These are phyloP conservation scores for Alternaria arborescens DNA, from an alignment of 2,329 filamentous ascomycete species.

Conservation along the genomic window DNA sequence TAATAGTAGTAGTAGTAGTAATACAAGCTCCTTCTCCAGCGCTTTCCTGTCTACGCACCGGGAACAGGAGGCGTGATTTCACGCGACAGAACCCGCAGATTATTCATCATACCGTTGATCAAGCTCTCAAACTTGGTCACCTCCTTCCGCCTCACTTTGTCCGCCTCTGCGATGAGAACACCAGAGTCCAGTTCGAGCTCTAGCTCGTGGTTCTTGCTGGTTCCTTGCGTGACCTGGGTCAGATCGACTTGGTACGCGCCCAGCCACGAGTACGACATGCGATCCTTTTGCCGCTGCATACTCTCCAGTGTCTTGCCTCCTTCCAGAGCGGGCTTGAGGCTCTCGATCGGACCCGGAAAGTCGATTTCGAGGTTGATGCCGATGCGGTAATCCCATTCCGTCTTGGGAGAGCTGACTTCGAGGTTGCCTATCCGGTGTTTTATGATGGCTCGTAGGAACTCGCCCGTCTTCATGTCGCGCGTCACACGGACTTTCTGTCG, in stretches of 20 bases:
- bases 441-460: conserved; percentile 82
- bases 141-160: conserved; percentile 62
- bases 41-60: conserved; percentile 3
- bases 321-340: conserved; percentile 57
- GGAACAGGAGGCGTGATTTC: conserved; percentile 37
- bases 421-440: conserved; percentile 89
- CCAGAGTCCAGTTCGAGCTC: conserved; percentile 77
- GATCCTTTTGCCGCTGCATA: conserved; percentile 80
- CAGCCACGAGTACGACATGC: conserved; percentile 88
- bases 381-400: conserved; percentile 87
- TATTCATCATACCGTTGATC: conserved; percentile 78
- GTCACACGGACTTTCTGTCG: conserved; percentile 64
- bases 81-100: conserved; percentile 55
- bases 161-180: conserved; percentile 72
- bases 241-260: conserved; percentile 85
- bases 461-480: conserved; percentile 74
- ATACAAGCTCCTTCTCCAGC: conserved; percentile 11
- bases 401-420: conserved; percentile 81
- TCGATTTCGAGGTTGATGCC: conserved; percentile 95
- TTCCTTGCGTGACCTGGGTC: conserved; percentile 77
- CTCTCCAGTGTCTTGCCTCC: conserved; percentile 50
- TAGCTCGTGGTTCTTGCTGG: conserved; percentile 77
- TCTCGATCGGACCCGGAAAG: conserved; percentile 71
- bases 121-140: conserved; percentile 64
- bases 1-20: conserved; percentile 11